These are phyloP conservation scores for Coemansia sp. DNA, from an alignment of 192 early-diverging fungal genomes.

Conservation along the genomic window DNA sequence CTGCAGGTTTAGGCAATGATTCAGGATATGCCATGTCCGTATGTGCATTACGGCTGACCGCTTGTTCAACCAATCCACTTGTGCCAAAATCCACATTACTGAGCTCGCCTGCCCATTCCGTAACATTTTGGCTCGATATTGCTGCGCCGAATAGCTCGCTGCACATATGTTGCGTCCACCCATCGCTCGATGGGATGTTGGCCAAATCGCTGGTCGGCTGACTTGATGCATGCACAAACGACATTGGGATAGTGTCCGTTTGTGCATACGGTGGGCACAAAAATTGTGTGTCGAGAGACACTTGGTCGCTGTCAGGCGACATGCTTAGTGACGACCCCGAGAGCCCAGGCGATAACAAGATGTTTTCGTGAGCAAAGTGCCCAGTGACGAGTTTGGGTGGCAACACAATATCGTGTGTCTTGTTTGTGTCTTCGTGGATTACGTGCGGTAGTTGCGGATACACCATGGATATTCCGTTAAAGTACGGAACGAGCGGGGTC, in stretches of 20 bases:
- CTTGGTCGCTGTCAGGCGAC: neutral
- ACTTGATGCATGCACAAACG: neutral
- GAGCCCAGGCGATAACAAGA: neutral
- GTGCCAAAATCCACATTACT: too few relatives aligned
- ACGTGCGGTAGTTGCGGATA: neutral
- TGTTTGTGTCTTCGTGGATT: neutral
- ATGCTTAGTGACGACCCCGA: neutral
- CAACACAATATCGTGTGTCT: neutral
- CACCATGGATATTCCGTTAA: too few relatives aligned
- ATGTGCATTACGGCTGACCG: neutral
- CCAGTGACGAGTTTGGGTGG: neutral
- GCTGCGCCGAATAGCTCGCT: neutral
- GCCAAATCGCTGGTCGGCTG: neutral
- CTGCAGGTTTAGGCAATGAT: neutral
- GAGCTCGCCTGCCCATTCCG: too few relatives aligned
- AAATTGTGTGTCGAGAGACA: too few relatives aligned
- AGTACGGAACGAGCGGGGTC: neutral
- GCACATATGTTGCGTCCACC: slow-evolving; percentile 1
- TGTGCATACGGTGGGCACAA: neutral
- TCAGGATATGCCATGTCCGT: neutral
- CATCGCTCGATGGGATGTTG: neutral
- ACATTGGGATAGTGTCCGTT: neutral
- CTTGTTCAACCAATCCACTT: neutral
- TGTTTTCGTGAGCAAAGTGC: neutral
- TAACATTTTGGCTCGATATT: neutral